Evolutionary conservation across 257 asterid genomes (phyloP).

Genomic region (Asclepias syriaca): DNA sequence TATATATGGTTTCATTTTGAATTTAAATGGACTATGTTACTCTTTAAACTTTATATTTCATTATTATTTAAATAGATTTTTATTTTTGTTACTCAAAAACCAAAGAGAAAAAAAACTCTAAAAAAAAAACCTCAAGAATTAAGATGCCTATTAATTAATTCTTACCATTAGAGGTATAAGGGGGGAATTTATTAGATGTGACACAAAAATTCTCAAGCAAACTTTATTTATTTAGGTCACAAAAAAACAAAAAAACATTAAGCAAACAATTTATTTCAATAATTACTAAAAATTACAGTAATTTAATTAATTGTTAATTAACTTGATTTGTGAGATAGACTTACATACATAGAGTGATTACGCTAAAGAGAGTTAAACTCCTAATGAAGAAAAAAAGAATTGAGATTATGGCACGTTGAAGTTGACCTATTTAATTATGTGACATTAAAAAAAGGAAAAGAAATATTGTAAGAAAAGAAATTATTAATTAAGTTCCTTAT

Average conservation of each 20-base stretch:
- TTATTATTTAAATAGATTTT: too few species aligned
- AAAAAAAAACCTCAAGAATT: too few species aligned
- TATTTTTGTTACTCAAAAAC: too few species aligned
- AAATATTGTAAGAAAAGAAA: background rate
- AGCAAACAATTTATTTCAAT: background rate
- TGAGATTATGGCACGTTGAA: constrained; percentile 10
- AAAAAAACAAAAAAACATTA: background rate
- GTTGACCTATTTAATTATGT: constrained; percentile 10
- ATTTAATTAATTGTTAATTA: background rate
- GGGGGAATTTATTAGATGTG: background rate
- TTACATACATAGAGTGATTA: constrained; percentile 6
- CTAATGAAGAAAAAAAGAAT: constrained; percentile 16
- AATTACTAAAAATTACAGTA: background rate
- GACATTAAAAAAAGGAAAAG: background rate
- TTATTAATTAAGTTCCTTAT: constrained; percentile 14
- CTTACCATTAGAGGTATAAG: too few species aligned
- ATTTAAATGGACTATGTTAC: too few species aligned
- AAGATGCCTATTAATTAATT: too few species aligned
- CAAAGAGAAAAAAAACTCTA: too few species aligned
- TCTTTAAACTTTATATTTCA: too few species aligned
- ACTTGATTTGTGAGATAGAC: background rate
- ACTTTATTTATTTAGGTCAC: too few species aligned
- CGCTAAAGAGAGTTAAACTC: constrained; percentile 8
- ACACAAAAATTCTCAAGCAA: background rate
- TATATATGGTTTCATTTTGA: too few species aligned